Base-by-base conservation (phyloP, 2,329 filamentous ascomycete species). In the Stagonosporopsis rhizophila region DNA sequence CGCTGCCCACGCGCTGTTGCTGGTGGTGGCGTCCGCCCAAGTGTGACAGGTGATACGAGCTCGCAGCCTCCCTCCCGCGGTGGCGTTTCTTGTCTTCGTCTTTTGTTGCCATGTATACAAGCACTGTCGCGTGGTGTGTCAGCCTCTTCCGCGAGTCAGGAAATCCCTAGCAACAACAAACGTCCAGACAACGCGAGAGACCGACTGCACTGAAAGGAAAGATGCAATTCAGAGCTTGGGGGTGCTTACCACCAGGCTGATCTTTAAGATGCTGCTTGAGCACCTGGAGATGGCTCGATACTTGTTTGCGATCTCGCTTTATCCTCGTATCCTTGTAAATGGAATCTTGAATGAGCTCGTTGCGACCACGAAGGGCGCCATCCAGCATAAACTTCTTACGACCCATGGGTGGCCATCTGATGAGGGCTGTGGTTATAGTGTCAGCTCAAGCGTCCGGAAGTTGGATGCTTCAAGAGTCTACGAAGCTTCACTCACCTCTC, bases 201-300 rank as follows among this genome's bases (percentile, higher is more conserved):
- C 27, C 32, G 32, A 52, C 38, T 23, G 34, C 22, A 35, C 39
- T 22, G 39, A 25, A 37, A 47, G 38, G 34, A n/a, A 2, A 23
- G 15, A 14, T 39, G 17, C 22, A 3, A 4, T 37, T 25, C 14
- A 22, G n/a, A n/a, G 25, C 9, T 34, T n/a, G 17, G 39, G 25
- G 23, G 6, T 41, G 73, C 80, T 77, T 71, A 85, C 83, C 83
- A 56, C 79, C 75, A 25, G 81, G 79, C 58, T 85, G 80, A 5
- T 80, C 77, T 59, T 79, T 78, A 34, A 87, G 75, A 56, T 84
- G 82, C 12, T 79, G 80, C 68, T 85, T 85, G 19, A 88, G 76
- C 2, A 87, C 85, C 70, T 88, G 85, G 23, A 87, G 80, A 67
- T 88, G 85, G 64, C 85, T 88, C 0, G 85, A 87, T 4, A 88